A percentile compares a stretch with the other conserved stretches of the same genome.
These are phyloP conservation scores for Cryphonectria carpinicola DNA, from an alignment of 2,329 filamentous ascomycete genomes.

Conservation along the genomic window DNA sequence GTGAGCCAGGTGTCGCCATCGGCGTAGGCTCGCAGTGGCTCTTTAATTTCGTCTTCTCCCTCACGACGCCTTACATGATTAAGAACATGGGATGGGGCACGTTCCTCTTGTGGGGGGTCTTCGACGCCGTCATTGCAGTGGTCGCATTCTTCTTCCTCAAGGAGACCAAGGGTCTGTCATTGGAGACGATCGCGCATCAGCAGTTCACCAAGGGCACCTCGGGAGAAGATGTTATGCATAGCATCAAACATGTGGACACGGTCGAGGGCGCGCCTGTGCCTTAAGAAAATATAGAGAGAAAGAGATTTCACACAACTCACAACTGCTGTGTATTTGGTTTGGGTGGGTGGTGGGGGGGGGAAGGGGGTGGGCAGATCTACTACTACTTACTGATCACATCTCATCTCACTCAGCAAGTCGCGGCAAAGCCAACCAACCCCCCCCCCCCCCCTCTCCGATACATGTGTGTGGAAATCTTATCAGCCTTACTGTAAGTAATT, in stretches of 20 bases:
- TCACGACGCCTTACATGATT: constrained; percentile 56
- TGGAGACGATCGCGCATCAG: constrained; percentile 57
- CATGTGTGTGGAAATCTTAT: neutral
- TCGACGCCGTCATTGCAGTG: constrained; percentile 46
- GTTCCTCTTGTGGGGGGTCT: constrained; percentile 51
- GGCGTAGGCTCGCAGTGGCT: constrained; percentile 53
- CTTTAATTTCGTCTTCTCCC: constrained; percentile 53
- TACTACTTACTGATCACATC: neutral
- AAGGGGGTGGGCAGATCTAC: neutral
- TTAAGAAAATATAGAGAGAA: neutral
- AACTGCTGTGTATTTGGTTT: neutral
- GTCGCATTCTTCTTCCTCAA: constrained; percentile 61
- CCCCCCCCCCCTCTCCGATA: neutral
- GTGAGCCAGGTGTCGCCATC: constrained; percentile 51
- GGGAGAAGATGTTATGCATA: constrained; percentile 20
- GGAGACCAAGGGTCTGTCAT: constrained; percentile 70
- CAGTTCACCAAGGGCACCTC: constrained; percentile 33
- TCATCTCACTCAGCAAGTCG: constrained; percentile 11
- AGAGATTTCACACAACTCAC: neutral
- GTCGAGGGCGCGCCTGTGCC: neutral
- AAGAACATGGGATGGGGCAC: constrained; percentile 50
- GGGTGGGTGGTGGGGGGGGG: too few species aligned
- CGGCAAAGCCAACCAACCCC: neutral
- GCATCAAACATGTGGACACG: constrained; percentile 21
- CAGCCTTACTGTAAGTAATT: neutral